Conservation (phyloP, 176 grass and related monocot genomes). For the Echinochloa phyllopogon region DNA sequence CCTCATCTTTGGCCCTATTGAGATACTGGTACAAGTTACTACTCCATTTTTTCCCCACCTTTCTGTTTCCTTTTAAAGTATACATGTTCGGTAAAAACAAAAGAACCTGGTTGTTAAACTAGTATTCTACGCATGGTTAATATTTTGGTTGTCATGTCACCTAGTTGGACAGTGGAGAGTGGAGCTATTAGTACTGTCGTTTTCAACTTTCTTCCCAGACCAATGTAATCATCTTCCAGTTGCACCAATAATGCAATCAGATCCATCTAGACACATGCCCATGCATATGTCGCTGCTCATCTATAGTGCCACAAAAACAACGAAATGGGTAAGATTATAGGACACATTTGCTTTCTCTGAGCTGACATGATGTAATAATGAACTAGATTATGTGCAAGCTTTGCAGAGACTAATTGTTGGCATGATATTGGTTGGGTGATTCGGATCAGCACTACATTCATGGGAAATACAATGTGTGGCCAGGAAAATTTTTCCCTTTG, state of each 20-base stretch:
- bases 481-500: not conserved
- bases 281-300: not conserved
- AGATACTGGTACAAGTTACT: conserved; percentile 51
- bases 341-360: not conserved
- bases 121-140: not conserved
- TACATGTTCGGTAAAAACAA: not conserved
- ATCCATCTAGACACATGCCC: not conserved
- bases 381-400: not conserved
- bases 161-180: not conserved
- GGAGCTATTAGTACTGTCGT: not conserved
- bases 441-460: not conserved
- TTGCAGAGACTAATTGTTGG: not conserved
- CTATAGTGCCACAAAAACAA: not conserved
- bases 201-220: not conserved
- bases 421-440: not conserved
- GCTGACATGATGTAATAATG: not conserved
- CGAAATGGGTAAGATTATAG: not conserved
- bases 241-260: not conserved
- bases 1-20: conserved; percentile 47
- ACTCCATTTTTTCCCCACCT: not conserved
- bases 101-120: not conserved
- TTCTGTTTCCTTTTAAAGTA: not conserved
- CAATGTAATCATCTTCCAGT: not conserved
- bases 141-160: not conserved
- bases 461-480: not conserved